These are phyloP conservation scores for Myxozyma nipponensis DNA, from an alignment of 805 yeast species.

Conservation along the genomic window DNA sequence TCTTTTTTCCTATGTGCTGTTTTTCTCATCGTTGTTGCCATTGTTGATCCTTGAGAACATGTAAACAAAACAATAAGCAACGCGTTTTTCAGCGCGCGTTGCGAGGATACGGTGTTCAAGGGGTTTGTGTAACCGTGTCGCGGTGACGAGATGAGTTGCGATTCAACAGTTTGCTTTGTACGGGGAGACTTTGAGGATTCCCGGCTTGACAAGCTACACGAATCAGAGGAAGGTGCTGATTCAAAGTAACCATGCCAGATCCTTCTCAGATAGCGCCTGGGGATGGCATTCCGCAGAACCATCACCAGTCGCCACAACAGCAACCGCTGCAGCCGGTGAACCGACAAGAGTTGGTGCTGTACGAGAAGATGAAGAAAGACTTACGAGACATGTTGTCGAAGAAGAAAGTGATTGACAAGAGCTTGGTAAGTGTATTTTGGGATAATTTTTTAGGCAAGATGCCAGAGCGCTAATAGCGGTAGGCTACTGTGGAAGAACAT, in stretches of 20 bases:
- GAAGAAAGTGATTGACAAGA: slow-evolving; percentile 62
- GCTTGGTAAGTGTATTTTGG: slow-evolving; percentile 29
- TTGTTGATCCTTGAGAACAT: background rate
- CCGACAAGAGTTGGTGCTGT: slow-evolving; percentile 42
- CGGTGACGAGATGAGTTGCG: no score
- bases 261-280: slow-evolving; percentile 17
- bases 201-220: no score
- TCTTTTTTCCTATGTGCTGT: slow-evolving; percentile 10
- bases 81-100: background rate
- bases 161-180: no score
- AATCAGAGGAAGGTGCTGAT: no score
- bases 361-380: slow-evolving; percentile 62
- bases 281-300: background rate
- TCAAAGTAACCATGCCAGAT: slow-evolving; percentile 17
- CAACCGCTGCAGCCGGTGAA: slow-evolving; percentile 11
- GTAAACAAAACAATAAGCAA: background rate
- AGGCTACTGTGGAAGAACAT: slow-evolving; percentile 65
- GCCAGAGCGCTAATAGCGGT: slow-evolving; percentile 39
- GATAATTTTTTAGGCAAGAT: background rate
- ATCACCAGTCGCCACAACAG: background rate
- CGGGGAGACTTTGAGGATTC: no score
- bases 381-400: slow-evolving; percentile 59
- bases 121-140: background rate
- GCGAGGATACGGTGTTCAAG: background rate
- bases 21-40: background rate